A percentile compares a stretch with the other conserved stretches of the same genome.
Conservation (phyloP, 1,284 basidiomycete genomes). For the Anthracocystis walkeri region DNA sequence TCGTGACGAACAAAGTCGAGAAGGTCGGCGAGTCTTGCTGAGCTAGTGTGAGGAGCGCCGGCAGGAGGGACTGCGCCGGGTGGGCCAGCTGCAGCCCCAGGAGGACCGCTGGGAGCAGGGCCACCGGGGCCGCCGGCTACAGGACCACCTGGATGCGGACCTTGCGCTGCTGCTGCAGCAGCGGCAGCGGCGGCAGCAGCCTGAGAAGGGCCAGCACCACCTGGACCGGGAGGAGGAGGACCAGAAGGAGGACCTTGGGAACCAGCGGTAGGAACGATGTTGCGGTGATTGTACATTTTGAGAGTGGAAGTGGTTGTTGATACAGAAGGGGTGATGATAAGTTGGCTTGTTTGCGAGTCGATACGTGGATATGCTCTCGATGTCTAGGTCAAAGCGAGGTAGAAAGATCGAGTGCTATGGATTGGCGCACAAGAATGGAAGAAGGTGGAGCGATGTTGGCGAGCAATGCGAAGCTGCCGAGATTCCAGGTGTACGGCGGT, state of each 20-base stretch:
- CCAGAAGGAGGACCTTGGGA: slow-evolving; percentile 42
- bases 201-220: slow-evolving; percentile 43
- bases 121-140: slow-evolving; percentile 42
- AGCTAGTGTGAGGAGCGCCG: slow-evolving; percentile 48
- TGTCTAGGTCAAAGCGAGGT: not conserved
- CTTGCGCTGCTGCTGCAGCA: slow-evolving; percentile 41
- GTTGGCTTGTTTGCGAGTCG: not conserved
- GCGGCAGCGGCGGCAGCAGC: slow-evolving; percentile 43
- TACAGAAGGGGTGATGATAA: slow-evolving; percentile 3
- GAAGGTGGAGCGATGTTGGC: not conserved
- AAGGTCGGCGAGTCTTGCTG: slow-evolving; percentile 77
- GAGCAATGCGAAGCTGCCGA: not conserved
- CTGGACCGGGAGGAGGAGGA: slow-evolving; percentile 42
- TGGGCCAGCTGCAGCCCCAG: slow-evolving; percentile 41
- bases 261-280: slow-evolving; percentile 47
- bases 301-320: not conserved
- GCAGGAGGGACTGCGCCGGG: slow-evolving; percentile 40
- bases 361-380: not conserved
- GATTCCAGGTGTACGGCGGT: not conserved
- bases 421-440: too few relatives aligned
- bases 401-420: not conserved
- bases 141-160: slow-evolving; percentile 44
- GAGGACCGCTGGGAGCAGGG: slow-evolving; percentile 34
- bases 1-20: slow-evolving; percentile 87
- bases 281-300: slow-evolving; percentile 54